These are phyloP conservation scores for Talaromyces borbonicus DNA, from an alignment of 495 filamentous ascomycete species.

Conservation along the genomic window DNA sequence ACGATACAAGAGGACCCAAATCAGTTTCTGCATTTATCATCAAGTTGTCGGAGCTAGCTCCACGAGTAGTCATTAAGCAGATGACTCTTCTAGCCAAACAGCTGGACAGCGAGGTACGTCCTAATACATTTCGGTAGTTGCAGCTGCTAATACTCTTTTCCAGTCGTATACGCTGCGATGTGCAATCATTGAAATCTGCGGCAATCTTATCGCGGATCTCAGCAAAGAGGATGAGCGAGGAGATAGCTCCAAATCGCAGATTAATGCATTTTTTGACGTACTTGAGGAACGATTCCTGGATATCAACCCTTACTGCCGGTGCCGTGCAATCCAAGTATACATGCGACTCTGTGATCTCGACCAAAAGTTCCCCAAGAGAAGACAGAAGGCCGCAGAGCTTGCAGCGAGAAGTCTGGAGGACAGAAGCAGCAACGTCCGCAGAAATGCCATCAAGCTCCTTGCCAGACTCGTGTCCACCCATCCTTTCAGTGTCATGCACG, in stretches of 20 bases:
- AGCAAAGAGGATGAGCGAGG: constrained; percentile 82
- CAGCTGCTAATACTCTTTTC: background rate
- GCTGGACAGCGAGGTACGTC: constrained; percentile 76
- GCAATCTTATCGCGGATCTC: constrained; percentile 87
- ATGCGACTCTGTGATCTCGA: constrained; percentile 85
- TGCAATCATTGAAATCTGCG: constrained; percentile 94
- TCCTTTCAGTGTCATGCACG: constrained; percentile 86
- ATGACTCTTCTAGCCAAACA: constrained; percentile 91
- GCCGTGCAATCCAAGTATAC: constrained; percentile 86
- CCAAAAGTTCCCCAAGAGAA: constrained; percentile 86
- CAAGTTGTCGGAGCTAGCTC: constrained; percentile 91
- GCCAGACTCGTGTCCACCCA: constrained; percentile 83
- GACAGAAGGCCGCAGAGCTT: constrained; percentile 76
- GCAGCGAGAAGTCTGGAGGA: constrained; percentile 86
- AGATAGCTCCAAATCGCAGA: constrained; percentile 85
- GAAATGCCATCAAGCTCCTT: constrained; percentile 89
- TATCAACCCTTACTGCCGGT: constrained; percentile 92
- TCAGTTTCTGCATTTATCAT: constrained; percentile 95
- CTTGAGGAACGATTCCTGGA: constrained; percentile 94
- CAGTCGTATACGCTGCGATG: constrained; percentile 89
- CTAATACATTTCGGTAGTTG: constrained; percentile 12
- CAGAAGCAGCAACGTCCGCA: constrained; percentile 93
- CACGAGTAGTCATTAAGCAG: constrained; percentile 89
- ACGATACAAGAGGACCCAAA: constrained; percentile 90
- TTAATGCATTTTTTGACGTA: constrained; percentile 94